Evolutionary conservation across 106 monocot genomes (phyloP), one percentile per base, ranked within the genome.

Genomic region (Iris macrosiphon): DNA sequence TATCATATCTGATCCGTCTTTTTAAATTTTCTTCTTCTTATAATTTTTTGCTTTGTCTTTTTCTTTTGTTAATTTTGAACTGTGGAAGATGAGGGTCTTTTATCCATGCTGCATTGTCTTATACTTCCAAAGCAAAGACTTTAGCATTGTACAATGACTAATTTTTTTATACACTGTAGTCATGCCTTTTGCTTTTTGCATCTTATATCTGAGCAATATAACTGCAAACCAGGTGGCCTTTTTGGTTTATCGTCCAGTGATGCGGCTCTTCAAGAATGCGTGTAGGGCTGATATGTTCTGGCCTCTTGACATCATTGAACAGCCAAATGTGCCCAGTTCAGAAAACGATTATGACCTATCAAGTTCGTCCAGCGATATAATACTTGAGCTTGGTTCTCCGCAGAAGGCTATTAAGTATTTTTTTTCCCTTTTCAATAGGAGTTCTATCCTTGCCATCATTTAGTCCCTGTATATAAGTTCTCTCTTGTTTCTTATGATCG

Each of bases 241-340:
- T 80, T 64, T 98, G 27, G 61, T 98, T 31, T 98, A 98, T 73
- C 98, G 98, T 0, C 98, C 98, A 17, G 75, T 91, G 11, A 80
- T 98, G 91, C 87, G 87, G 65, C 87, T 98, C 27, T 91, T 98
- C 59, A 91, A 81, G 65, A 75, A 71, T 49, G 50, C 28, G 11
- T 38, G 11, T 42, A 54, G 57, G 4, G 42, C 68, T 70, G 98
- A 87, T 47, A 66, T 78, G 40, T 91, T 62, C 22, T 98, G 98
- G 98, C 98, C 98, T 59, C 83, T 91, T 66, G 78, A 78, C 39
- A 24, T 32, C 25, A 16, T 40, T 45, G 63, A 70, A 10, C 67
- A 83, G 29, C 33, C 40, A 10, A 50, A 33, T 21, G 14, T 43
- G 25, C 52, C 55, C 46, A 66, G 47, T 63, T 20, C 60, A 60